These are phyloP conservation scores for Russula compacta DNA, from an alignment of 768 basidiomycete species.

Conservation along the genomic window DNA sequence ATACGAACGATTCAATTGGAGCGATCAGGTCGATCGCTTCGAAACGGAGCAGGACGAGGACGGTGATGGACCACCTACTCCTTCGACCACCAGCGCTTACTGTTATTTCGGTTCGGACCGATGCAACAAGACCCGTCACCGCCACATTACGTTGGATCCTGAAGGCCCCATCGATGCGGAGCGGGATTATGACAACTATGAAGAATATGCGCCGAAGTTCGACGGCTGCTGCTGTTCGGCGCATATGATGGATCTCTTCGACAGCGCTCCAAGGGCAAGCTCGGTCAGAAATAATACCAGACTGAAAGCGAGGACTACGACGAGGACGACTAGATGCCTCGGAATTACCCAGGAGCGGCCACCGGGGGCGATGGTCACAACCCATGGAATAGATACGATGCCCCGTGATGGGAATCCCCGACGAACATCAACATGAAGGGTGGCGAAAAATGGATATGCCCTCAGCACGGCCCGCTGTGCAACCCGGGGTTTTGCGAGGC, in stretches of 20 bases:
- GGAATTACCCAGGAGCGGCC: no score
- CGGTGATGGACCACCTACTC: neutral
- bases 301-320: neutral
- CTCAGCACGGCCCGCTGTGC: constrained; percentile 11
- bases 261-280: neutral
- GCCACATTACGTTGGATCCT: neutral
- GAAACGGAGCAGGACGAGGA: neutral
- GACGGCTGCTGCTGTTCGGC: neutral
- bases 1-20: constrained; percentile 3
- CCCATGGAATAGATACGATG: neutral
- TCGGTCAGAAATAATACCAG: neutral
- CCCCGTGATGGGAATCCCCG: neutral
- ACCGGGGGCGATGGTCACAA: no score
- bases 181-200: neutral
- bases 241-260: neutral
- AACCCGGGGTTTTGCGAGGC: constrained; percentile 6
- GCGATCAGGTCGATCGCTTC: neutral
- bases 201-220: neutral
- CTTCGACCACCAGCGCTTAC: neutral
- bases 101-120: no score
- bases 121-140: neutral
- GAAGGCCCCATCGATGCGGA: neutral
- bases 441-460: neutral
- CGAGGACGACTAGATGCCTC: no score
- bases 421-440: neutral